Evolutionary conservation across 257 asterid genomes (phyloP), one percentile per base, ranked within the genome.

Genomic region (Solanum acaule): DNA sequence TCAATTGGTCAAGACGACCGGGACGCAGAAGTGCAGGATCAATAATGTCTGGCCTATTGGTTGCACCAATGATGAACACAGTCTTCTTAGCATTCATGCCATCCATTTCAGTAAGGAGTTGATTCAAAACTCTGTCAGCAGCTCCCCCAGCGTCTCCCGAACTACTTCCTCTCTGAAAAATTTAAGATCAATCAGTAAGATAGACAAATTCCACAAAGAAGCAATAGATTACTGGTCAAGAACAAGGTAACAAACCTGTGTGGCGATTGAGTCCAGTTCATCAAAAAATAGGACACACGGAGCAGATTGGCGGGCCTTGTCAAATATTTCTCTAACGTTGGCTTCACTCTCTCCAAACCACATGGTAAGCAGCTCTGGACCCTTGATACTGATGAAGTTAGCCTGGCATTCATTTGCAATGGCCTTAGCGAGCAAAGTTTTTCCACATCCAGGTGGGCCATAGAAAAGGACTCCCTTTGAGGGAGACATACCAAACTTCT

Each of bases 271-370:
- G 87, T 95, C 98, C 83, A 95, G 44, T 87, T 94, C 96, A 82
- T 94, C 96, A 59, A 94, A 94, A 87, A 94, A 94, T 2, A 94
- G 94, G 86, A 94, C 98, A 87, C 98, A 94, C 1, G 98, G 98
- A 65, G 96, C 98, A 72, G 98, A 94, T 73, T 91, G 94, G 12
- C 98, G 94, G 59, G 99, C 99, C 94, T 96, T 95, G 90, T 95
- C 99, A 71, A 96, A 96, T 35, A 96, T 96, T 88, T 95, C 99
- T 86, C 98, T 87, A 72, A 96, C 99, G 70, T 96, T 96, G 87
- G 99, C 98, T 90, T 96, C 99, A 71, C 99, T 96, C 93, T 96
- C 99, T 86, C 99, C 99, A 73, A 96, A 96, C 99, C 99, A 96
- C 99, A 95, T 95, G 44, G 99, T 96, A 52, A 96, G 96, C 92